Percentiles rank a stretch among this genome's conserved stretches.
Conservation (phyloP, 768 basidiomycete genomes). For the Suillus discolor region DNA sequence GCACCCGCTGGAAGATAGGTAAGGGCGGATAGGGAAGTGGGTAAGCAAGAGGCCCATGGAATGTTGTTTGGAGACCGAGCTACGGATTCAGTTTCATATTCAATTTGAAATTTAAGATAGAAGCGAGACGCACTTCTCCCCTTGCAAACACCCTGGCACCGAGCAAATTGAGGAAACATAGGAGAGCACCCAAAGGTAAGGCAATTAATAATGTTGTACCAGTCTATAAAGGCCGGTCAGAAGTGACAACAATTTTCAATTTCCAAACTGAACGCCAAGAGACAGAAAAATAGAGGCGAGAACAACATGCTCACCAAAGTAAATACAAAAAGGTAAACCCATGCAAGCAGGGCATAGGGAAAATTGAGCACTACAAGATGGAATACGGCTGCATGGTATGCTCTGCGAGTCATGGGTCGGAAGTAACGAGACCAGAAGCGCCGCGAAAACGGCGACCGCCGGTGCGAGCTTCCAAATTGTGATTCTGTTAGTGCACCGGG, state of each 20-base stretch:
- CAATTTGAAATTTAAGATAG: conserved; percentile 5
- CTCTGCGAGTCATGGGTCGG: conserved; percentile 52
- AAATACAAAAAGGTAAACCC: conserved; percentile 78
- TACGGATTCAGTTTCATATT: conserved; percentile 26
- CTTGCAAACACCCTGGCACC: conserved; percentile 73
- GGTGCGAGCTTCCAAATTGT: conserved; percentile 2
- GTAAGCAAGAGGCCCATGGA: conserved; percentile 69
- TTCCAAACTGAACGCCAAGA: conserved; percentile 5
- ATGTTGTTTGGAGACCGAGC: conserved; percentile 68
- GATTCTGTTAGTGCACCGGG: conserved; percentile 4
- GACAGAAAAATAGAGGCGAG: not conserved
- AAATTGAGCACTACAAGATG: conserved; percentile 78
- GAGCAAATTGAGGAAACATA: conserved; percentile 77
- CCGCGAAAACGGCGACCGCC: conserved; percentile 26
- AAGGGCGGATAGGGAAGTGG: conserved; percentile 65
- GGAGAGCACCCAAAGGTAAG: conserved; percentile 72
- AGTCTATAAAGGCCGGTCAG: conserved; percentile 44
- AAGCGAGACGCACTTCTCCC: conserved; percentile 55
- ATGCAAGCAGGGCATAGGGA: conserved; percentile 76
- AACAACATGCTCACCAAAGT: conserved; percentile 61
- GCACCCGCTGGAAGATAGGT: conserved; percentile 73
- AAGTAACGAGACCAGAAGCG: conserved; percentile 61
- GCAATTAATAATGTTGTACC: conserved; percentile 82
- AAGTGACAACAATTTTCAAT: conserved; percentile 11
- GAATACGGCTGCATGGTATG: conserved; percentile 68